phyloP scores from a whole-genome alignment of 163 green algal species.

The Scenedesmus sp. region DNA sequence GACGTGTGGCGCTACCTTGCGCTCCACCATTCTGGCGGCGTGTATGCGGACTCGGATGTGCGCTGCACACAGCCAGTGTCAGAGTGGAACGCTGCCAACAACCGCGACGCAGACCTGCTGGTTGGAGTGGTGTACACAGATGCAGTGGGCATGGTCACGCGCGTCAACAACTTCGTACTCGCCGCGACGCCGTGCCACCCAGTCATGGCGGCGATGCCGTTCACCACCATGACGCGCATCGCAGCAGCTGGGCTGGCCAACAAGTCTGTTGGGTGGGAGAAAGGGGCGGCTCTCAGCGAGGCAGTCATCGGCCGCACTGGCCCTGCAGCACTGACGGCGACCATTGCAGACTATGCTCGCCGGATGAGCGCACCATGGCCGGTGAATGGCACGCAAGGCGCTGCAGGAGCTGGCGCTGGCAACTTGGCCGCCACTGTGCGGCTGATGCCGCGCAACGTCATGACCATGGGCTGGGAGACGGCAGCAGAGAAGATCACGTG shows the following conservation, averaged over 20 bases:
- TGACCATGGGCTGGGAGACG: constrained; percentile 50
- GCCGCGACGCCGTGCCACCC: constrained; percentile 40
- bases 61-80: constrained; percentile 28
- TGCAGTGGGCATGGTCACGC: neutral
- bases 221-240: constrained; percentile 37
- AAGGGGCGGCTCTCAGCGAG: constrained; percentile 7
- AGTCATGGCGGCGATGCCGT: constrained; percentile 46
- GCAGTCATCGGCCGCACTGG: constrained; percentile 39
- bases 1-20: constrained; percentile 56
- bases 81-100: constrained; percentile 40
- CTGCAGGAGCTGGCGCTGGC: neutral
- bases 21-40: constrained; percentile 38
- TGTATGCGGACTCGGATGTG: constrained; percentile 53
- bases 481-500: constrained; percentile 41
- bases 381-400: constrained; percentile 16
- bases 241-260: constrained; percentile 14
- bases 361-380: neutral
- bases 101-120: constrained; percentile 31
- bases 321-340: constrained; percentile 25
- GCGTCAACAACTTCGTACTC: constrained; percentile 47
- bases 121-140: constrained; percentile 43
- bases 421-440: constrained; percentile 2
- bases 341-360: constrained; percentile 11
- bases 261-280: constrained; percentile 6
- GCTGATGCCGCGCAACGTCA: constrained; percentile 24